Base-by-base conservation (phyloP, 768 basidiomycete species). In the Phaeotremella skinneri region DNA sequence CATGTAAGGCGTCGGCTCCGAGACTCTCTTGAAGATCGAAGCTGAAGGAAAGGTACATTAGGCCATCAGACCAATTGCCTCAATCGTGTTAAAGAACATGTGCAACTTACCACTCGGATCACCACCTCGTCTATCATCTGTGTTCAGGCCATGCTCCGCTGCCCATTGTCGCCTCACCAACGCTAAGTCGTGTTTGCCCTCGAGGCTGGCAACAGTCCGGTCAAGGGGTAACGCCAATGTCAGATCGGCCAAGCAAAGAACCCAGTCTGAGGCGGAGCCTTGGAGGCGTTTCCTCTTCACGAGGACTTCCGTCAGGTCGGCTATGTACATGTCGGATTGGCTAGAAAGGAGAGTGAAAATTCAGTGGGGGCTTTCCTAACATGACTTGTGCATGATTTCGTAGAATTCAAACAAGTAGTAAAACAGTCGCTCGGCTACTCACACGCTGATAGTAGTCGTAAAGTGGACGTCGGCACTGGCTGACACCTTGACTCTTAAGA, bases 181-280 rank as follows among this genome's bases (percentile, higher is more conserved):
- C 11, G 87, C 82, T 17, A 98, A 81, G 66, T 93, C 89, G 13
- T 85, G 82, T 69, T 88, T 89, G 4, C 91, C 92, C 74, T 90
- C 88, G 69, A 98, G 79, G 78, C 90, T 91, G 32, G 90, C 91
- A n/a, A 98, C 94, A 0, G 96, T 98, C 20, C 93, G 83, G 75
- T 98, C 96, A 27, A 97, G 82, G 26, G 93, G 93, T 21, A 98
- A 82, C 1, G 89, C 90, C 58, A 78, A 62, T 4, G 71, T 71
- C 25, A 76, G 54, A 52, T 78, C 77, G 4, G 74, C 76, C 7
- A 78, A 72, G 49, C 75, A 72, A 1, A 78, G 63, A 0, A 76
- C 77, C 78, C 91, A 97, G 37, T 67, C 62, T 6, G 73, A 63
- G 16, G 67, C 62, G 4, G 68, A 66, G 42, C 60, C 59, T 11